Evolutionary conservation across 2,329 filamentous ascomycete genomes (phyloP).

Genomic region (Diplodia corticola): DNA sequence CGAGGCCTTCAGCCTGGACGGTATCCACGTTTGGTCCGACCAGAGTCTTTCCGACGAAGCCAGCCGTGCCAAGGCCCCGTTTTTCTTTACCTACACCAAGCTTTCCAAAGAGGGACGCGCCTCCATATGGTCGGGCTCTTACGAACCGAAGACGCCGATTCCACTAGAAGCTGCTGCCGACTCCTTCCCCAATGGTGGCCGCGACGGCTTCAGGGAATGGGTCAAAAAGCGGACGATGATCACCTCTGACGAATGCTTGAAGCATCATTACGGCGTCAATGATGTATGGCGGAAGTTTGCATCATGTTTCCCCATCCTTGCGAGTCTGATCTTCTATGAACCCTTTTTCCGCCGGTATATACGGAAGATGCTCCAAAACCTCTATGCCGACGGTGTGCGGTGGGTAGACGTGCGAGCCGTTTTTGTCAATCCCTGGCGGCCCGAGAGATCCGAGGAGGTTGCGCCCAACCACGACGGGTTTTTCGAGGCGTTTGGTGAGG

Average conservation of each 20-base stretch:
- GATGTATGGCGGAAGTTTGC: conserved; percentile 83
- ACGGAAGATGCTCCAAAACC: conserved; percentile 65
- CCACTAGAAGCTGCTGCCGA: conserved; percentile 65
- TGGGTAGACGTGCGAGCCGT: conserved; percentile 82
- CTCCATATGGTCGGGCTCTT: conserved; percentile 67
- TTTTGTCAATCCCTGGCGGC: conserved; percentile 71
- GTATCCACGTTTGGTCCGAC: conserved; percentile 69
- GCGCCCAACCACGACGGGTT: conserved; percentile 69
- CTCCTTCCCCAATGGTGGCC: conserved; percentile 71
- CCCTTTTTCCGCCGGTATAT: conserved; percentile 81
- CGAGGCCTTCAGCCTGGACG: conserved; percentile 67
- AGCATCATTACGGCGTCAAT: conserved; percentile 80
- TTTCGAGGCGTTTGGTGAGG: conserved; percentile 73
- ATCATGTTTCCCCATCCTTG: conserved; percentile 71
- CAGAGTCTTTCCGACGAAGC: conserved; percentile 56
- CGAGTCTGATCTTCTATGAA: conserved; percentile 81
- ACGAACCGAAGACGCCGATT: conserved; percentile 61
- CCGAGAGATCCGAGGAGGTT: conserved; percentile 62
- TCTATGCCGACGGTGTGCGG: conserved; percentile 78
- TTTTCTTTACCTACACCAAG: conserved; percentile 59
- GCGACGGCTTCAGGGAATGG: conserved; percentile 73
- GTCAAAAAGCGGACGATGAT: conserved; percentile 72
- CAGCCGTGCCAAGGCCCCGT: conserved; percentile 55
- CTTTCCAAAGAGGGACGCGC: conserved; percentile 37
- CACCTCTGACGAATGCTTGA: conserved; percentile 68